Evolutionary conservation across 1,284 basidiomycete genomes (phyloP), one percentile per base, ranked within the genome.

Genomic region (Apiotrichum gracile): DNA sequence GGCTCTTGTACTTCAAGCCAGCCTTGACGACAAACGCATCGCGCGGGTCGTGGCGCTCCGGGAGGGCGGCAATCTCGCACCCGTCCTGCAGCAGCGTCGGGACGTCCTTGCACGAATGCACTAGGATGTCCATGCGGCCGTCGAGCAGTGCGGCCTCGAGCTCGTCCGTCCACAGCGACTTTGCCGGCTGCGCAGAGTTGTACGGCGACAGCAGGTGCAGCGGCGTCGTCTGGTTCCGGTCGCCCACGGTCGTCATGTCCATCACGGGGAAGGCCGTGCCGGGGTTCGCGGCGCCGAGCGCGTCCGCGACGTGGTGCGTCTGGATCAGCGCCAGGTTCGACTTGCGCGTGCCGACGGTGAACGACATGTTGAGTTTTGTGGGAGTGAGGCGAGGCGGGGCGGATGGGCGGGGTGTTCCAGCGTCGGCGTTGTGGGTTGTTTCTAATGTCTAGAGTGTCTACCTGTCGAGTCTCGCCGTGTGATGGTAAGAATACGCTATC

Each of bases 91-190:
- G 76, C 4, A 79, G 78, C 3, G 94, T 98, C 12, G 94, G 94
- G 21, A 97, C 83, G 72, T 98, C 96, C 75, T 99, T 99, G 64
- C 91, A 79, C 51, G 83, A 86, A 76, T 98, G 96, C 21, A 98
- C 86, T 64, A 99, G 85, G 78, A 97, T 85, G 72, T 98, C 96
- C 49, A 96, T 88, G 13, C 79, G 77, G 19, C 81, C 79, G 38
- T 83, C 80, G 41, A 82, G 78, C 49, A 97, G 78, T 24, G 87
- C 85, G 21, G 87, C 86, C 72, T 97, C 93, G 55, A 97, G 83
- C 69, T 97, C 93, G 69, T 90, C 88, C 27, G 93, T 97, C 93
- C 93, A 97, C 17, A 97, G 77, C 0, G 87, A 85, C 73, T 93
- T 91, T 16, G 88, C 88, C 22, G 72, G 69, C 44, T 66, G 66